Percentiles rank a stretch among this genome's conserved stretches.
Conservation (phyloP, 1,139 yeast genomes). For the Waltiozyma sp. region DNA sequence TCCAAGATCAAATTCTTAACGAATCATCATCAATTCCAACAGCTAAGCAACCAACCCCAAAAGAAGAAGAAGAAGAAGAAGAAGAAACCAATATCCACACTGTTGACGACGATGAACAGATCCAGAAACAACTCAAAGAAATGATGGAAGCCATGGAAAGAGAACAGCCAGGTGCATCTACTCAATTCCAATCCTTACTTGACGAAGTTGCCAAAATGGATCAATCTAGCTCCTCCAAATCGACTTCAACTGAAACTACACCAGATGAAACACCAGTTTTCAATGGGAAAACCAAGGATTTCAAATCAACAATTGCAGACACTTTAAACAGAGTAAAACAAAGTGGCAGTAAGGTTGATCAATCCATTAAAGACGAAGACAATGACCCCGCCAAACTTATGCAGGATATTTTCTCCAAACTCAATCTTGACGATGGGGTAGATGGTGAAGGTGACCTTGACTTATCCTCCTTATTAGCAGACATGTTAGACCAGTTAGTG, state of each 20-base stretch:
- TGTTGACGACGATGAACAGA: slow-evolving; percentile 26
- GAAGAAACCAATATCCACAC: background rate
- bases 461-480: slow-evolving; percentile 55
- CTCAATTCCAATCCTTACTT: slow-evolving; percentile 41
- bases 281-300: slow-evolving; percentile 29
- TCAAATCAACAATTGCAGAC: slow-evolving; percentile 69
- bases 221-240: background rate
- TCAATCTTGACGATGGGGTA: slow-evolving; percentile 24
- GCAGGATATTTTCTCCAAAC: slow-evolving; percentile 37
- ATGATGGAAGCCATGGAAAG: slow-evolving; percentile 47
- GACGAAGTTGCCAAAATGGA: slow-evolving; percentile 31
- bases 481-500: slow-evolving; percentile 75
- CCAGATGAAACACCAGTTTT: slow-evolving; percentile 2
- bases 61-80: slow-evolving; percentile 2
- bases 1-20: slow-evolving; percentile 63
- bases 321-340: slow-evolving; percentile 71
- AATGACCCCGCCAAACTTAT: slow-evolving; percentile 43
- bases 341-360: slow-evolving; percentile 58
- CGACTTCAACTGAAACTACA: background rate
- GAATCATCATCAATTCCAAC: slow-evolving; percentile 27
- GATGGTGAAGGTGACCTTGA: slow-evolving; percentile 32
- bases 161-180: slow-evolving; percentile 50
- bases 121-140: slow-evolving; percentile 37
- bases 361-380: slow-evolving; percentile 36
- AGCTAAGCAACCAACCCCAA: slow-evolving; percentile 3